A percentile compares a stretch with the other conserved stretches of the same genome.
These are phyloP conservation scores for Phytophthora chlamydospora DNA, from an alignment of 352 stramenopile species.

Conservation along the genomic window DNA sequence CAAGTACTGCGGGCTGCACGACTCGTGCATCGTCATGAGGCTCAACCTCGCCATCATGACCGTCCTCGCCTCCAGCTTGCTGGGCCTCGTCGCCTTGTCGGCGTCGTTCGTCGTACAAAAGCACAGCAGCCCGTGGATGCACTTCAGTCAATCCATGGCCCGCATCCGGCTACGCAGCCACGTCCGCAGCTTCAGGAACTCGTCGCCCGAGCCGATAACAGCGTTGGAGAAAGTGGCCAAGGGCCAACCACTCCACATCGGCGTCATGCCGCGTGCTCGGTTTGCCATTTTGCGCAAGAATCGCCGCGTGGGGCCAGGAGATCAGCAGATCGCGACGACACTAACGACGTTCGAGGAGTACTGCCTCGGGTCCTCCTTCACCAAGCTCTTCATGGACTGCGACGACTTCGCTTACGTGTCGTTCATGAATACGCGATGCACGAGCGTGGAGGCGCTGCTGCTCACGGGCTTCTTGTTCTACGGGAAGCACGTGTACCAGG, in stretches of 20 bases:
- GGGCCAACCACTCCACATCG: slow-evolving; percentile 9
- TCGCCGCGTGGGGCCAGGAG: slow-evolving; percentile 9
- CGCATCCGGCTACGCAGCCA: slow-evolving; percentile 12
- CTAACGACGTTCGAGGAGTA: slow-evolving; percentile 34
- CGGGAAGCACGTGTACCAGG: slow-evolving; percentile 35
- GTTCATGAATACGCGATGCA: slow-evolving; percentile 18
- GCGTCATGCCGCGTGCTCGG: slow-evolving; percentile 9
- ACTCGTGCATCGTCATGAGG: slow-evolving; percentile 35
- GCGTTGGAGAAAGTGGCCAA: slow-evolving; percentile 11
- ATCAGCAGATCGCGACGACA: slow-evolving; percentile 16
- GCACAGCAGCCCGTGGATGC: slow-evolving; percentile 21
- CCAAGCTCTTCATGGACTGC: slow-evolving; percentile 35
- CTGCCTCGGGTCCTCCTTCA: slow-evolving; percentile 34
- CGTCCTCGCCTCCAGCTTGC: slow-evolving; percentile 11
- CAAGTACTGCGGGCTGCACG: slow-evolving; percentile 29
- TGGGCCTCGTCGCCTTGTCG: slow-evolving; percentile 15
- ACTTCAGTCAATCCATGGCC: slow-evolving; percentile 8
- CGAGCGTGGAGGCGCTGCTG: slow-evolving; percentile 32
- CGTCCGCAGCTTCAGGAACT: background rate
- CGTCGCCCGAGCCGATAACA: background rate
- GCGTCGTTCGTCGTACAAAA: slow-evolving; percentile 27
- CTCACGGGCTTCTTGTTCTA: slow-evolving; percentile 41
- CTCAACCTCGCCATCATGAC: slow-evolving; percentile 28
- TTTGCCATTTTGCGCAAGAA: slow-evolving; percentile 21
- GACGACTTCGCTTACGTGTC: slow-evolving; percentile 38